A percentile compares a stretch with the other conserved stretches of the same genome.
These are phyloP conservation scores for Nannochloropsis salina DNA, from an alignment of 108 stramenopile species.

Conservation along the genomic window DNA sequence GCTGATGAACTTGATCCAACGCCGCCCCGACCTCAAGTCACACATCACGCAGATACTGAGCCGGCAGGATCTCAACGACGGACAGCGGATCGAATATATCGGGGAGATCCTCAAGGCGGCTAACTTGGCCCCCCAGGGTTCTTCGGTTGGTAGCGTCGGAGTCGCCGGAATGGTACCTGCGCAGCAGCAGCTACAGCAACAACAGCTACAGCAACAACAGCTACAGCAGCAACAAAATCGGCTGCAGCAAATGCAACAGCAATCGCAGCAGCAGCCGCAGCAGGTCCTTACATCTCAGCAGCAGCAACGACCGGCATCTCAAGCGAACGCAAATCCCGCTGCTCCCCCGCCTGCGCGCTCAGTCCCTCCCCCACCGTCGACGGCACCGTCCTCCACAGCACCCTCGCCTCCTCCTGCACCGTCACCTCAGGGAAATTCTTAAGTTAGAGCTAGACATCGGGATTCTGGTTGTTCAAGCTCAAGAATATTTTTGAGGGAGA, in stretches of 20 bases:
- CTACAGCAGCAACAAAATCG: neutral
- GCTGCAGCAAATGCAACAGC: neutral
- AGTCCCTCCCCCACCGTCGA: neutral
- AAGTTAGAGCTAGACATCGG: neutral
- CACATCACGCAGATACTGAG: neutral
- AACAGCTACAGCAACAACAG: neutral
- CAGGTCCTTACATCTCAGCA: neutral
- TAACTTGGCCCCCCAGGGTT: constrained; percentile 4
- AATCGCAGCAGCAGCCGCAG: neutral
- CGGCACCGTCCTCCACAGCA: neutral
- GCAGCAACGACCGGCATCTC: neutral
- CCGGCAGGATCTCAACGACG: constrained; percentile 5
- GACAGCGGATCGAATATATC: constrained; percentile 1
- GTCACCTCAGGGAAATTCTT: neutral
- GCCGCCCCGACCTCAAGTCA: neutral
- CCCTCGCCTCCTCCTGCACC: neutral
- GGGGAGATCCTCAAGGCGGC: constrained; percentile 4
- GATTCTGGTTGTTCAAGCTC: too few species aligned
- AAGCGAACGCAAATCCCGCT: neutral
- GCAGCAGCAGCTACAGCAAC: constrained; percentile 14
- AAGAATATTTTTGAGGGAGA: too few species aligned
- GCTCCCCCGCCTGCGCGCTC: neutral
- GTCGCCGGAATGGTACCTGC: neutral
- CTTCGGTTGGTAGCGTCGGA: neutral
- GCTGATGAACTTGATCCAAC: neutral